Conservation (phyloP, 2,329 filamentous ascomycete genomes). For the Fusarium sp. region DNA sequence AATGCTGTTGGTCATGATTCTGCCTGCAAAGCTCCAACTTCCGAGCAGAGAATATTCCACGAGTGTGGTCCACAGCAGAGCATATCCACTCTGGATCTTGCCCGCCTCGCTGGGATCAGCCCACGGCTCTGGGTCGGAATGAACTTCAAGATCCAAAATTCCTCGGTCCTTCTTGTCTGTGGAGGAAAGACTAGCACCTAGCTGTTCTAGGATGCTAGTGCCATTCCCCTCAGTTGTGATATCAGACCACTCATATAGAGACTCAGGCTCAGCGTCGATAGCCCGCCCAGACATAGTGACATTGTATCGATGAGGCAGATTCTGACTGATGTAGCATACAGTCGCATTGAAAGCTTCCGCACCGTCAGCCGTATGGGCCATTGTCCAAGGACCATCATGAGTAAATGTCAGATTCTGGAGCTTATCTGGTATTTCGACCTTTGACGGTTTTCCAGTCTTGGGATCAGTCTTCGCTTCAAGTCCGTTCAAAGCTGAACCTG, state of each 20-base stretch:
- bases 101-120: neutral
- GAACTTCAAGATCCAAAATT: conserved; percentile 9
- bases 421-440: neutral
- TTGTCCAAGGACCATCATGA: conserved; percentile 9
- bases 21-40: conserved; percentile 5
- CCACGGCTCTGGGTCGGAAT: neutral
- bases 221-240: neutral
- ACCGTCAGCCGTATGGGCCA: neutral
- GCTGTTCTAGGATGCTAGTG: neutral
- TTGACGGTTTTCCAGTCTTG: neutral
- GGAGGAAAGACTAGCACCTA: neutral
- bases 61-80: neutral
- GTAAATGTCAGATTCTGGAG: neutral
- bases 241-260: neutral
- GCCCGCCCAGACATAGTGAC: conserved; percentile 17
- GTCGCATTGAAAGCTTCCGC: conserved; percentile 1
- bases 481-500: conserved; percentile 3
- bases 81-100: neutral
- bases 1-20: neutral
- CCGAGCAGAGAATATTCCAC: neutral
- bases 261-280: conserved; percentile 10
- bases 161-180: neutral
- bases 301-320: conserved; percentile 10
- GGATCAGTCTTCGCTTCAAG: neutral
- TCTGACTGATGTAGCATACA: conserved; percentile 12